Conservation (phyloP, 2,329 filamentous ascomycete genomes). For the Simplicillium sp. region DNA sequence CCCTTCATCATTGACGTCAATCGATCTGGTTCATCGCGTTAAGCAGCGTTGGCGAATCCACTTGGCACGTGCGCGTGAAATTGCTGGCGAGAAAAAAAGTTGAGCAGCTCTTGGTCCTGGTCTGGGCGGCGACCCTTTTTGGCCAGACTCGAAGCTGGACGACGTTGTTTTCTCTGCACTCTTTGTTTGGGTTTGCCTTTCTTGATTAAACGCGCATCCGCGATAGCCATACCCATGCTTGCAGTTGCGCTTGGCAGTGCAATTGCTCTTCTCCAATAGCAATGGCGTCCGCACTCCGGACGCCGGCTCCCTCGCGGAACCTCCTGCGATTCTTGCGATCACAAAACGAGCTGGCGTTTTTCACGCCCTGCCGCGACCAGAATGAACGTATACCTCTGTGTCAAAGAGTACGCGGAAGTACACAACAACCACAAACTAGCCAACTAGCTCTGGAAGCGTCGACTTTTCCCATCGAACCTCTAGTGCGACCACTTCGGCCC, state of each 20-base stretch:
- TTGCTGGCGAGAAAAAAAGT: neutral
- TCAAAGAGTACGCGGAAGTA: slow-evolving; percentile 5
- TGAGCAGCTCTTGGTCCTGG: too few species aligned
- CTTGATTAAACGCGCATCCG: too few species aligned
- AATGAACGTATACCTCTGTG: neutral
- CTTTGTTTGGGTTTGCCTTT: slow-evolving; percentile 15
- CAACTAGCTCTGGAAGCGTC: slow-evolving; percentile 17
- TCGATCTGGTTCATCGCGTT: too few species aligned
- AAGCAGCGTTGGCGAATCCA: too few species aligned
- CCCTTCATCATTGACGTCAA: too few species aligned
- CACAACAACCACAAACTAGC: slow-evolving; percentile 4
- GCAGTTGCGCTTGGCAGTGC: too few species aligned
- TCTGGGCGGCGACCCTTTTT: too few species aligned
- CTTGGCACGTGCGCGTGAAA: neutral
- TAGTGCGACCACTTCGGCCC: slow-evolving; percentile 6
- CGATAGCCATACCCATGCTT: too few species aligned
- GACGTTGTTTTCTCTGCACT: too few species aligned
- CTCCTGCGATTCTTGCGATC: slow-evolving; percentile 65
- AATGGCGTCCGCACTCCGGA: slow-evolving; percentile 26
- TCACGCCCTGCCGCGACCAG: slow-evolving; percentile 9
- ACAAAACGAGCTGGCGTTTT: slow-evolving; percentile 51
- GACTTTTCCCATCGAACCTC: slow-evolving; percentile 15
- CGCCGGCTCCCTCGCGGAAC: slow-evolving; percentile 39
- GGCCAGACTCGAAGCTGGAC: too few species aligned
- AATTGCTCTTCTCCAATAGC: too few species aligned